Base-by-base conservation (phyloP, 768 basidiomycete genomes). In the Guyanaporus albipodus region DNA sequence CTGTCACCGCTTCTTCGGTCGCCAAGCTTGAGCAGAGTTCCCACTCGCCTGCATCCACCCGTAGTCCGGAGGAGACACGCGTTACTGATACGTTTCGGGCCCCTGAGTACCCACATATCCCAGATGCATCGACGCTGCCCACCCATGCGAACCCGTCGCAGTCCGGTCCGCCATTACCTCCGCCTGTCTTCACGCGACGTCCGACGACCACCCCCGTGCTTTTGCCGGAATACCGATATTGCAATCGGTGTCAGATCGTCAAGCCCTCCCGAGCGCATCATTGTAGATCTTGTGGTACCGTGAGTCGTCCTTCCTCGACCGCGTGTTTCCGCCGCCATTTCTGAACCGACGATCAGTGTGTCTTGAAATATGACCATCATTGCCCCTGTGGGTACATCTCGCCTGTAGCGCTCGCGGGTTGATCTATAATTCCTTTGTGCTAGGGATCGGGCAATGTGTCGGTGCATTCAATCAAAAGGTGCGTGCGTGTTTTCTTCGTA, bases 381-480 rank as follows among this genome's bases (percentile, higher is more conserved):
- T 93, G 90, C 67, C 90, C 90, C 40, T 92, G 87, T 88, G 63
- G 53, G 83, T 70, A 6, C 17, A 21, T 34, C 31, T 22, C 46
- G 43, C 33, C 12, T 38, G 45, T 27, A 27, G 32, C 14, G 22
- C 29, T 8, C 17, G 42, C 36, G 22, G 11, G 33, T 22, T 40
- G 19, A 31, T 44, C 9, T 47, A 10, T 46, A 44, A 19, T 26
- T 19, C 11, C 9, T 38, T 35, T 33, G 6, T 49, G 32, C 47
- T 23, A 81, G 88, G 92, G 93, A 84, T 97, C 42, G 93, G 93
- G 10, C 89, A 92, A 59, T 97, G 93, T 54, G 90, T 96, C 17
- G 93, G 93, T 10, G 93, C 91, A 41, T 78, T 80, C 31, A 97
- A 97, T 61, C 87, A 94, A 55, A 92, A 91, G 68, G 89, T 86